Base-by-base conservation (phyloP, 805 yeast genomes). In the Pichia heedii region DNA sequence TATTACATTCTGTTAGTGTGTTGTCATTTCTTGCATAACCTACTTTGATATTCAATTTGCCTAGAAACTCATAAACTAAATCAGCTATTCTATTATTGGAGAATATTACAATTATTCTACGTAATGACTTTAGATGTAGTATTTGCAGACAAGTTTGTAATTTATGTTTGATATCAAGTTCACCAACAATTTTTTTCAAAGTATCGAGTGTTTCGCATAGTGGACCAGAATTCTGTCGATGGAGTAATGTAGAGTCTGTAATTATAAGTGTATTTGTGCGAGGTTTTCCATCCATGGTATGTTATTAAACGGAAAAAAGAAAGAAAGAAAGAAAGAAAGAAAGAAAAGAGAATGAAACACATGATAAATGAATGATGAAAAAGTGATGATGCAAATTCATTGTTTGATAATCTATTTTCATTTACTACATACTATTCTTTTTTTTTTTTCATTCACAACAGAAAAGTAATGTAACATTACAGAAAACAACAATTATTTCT, bases 221-320 rank as follows among this genome's bases (percentile, higher is more conserved):
- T 7, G 52, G 36, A 21, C 54, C 55, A 11, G 22, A 37, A 33
- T 58, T 54, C 3, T 40, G 41, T 3, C 47, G 37, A n/a, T 45
- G 46, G 16, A 58, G 29, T 9, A 58, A 32, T 15, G 48, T 42
- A 13, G 20, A 34, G 36, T 60, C 65, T 9, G 63, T 60, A 10
- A 61, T 48, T 15, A 61, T 55, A 5, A 60, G 38, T 3, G 63
- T 57, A 39, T 60, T 60, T 2, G 63, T 54, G n/a, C 53, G 52
- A 18, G 39, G 40, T 9, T 33, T 29, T 3, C 13, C 8, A 15
- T n/a, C 9, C 32, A 29, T 29, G 3, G 16, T 29, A 13, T 15
- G n/a, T n/a, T n/a, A n/a, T n/a, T n/a, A n/a, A n/a, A n/a, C n/a
- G n/a, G n/a, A n/a, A n/a, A n/a, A n/a, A n/a, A n/a, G n/a, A n/a